These are phyloP conservation scores for Coemansia sp. DNA, from an alignment of 371 early-diverging fungal genomes.

Conservation along the genomic window DNA sequence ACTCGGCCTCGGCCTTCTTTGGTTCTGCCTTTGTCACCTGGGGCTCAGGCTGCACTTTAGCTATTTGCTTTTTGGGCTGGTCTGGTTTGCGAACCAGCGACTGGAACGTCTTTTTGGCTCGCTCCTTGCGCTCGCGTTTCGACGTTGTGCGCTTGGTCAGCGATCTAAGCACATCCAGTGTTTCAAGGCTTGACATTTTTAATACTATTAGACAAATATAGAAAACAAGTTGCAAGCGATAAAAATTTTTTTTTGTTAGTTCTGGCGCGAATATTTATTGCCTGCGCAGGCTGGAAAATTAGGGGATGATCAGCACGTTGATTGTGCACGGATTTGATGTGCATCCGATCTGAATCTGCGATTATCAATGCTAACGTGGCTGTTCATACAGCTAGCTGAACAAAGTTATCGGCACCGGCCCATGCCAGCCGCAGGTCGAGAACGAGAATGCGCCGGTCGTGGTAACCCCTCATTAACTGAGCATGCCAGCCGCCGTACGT, in stretches of 20 bases:
- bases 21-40: not conserved
- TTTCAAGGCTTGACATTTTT: conserved; percentile 25
- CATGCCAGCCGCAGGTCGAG: conserved; percentile 18
- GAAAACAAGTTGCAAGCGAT: no score
- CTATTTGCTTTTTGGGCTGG: not conserved
- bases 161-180: conserved; percentile 24
- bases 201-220: not conserved
- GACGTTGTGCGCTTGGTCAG: conserved; percentile 31
- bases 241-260: no score
- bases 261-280: not conserved
- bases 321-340: no score
- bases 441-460: conserved; percentile 34
- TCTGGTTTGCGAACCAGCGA: conserved; percentile 24
- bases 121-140: conserved; percentile 32
- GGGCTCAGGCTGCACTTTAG: not conserved
- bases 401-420: conserved; percentile 23
- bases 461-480: not conserved
- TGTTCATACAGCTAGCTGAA: conserved; percentile 8
- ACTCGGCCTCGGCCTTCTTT: conserved; percentile 8
- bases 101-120: conserved; percentile 19
- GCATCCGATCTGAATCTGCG: no score
- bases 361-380: no score
- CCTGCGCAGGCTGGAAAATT: not conserved
- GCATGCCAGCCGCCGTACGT: not conserved
- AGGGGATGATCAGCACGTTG: no score